Evolutionary conservation across 2,329 filamentous ascomycete genomes (phyloP), one percentile per base, ranked within the genome.

Genomic region (Ophidiomyces ophidiicola): DNA sequence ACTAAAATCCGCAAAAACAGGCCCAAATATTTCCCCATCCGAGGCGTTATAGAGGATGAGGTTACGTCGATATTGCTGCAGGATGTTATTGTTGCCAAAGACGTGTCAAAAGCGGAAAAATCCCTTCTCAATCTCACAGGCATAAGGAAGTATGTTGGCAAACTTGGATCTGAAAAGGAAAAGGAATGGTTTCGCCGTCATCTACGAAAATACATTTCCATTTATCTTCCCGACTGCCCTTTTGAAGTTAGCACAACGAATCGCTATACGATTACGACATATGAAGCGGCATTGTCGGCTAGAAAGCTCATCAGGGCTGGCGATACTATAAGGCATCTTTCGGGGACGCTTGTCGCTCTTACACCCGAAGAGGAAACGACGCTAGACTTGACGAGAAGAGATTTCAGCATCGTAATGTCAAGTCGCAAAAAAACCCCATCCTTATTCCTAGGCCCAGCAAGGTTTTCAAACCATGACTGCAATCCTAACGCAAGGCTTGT

Each of bases 381-480:
- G 41, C 73, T 96, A 42, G 81, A 85, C 18, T 62, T 78, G 46
- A 80, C 78, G 44, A 82, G 90, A 56, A 87, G 88, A 54, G 90
- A 98, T 56, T 98, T 98, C 58, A 94, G 87, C 58, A 87, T 98
- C 47, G 87, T 98, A 21, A 82, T 94, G 54, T 94, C 87, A 46
- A 88, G 85, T 48, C 74, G 90, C 43, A 88, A 82, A 62, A 94
- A 93, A 62, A 80, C 80, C 44, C 82, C 87, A 20, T 93, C 84
- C 36, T 67, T 98, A 29, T 96, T 98, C 56, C 78, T 98, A 56
- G 90, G 90, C 0, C 92, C 90, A 5, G 90, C 90, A 23, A 78
- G 90, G 36, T 96, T 98, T 58, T 86, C 90, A 18, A 98, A 98
- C 56, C 90, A 98, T 61, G 90, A 98, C 59, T 98, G 90, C 63